Evolutionary conservation across 805 yeast genomes (phyloP), one percentile per base, ranked within the genome.

Genomic region (Saccharomycopsis sp.): DNA sequence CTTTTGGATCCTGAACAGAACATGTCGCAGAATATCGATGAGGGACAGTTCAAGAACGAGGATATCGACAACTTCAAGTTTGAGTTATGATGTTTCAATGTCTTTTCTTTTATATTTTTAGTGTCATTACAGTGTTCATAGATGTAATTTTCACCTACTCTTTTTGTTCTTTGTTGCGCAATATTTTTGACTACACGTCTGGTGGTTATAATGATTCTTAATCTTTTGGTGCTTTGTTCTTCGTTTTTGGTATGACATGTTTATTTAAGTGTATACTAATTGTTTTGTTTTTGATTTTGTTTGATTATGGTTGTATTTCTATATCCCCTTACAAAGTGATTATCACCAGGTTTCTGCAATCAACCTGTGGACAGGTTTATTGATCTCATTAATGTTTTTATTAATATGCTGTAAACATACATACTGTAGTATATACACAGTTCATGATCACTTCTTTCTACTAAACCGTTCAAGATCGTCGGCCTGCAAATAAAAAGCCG

Each of bases 401-500:
- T n/a, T n/a, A n/a, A n/a, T n/a, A n/a, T 7, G 35, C 15, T 20
- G 35, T 42, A 2, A 12, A 15, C 3, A 25, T 49, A 17, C 19
- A 2, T 47, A 25, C 12, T 20, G 17, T 19, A 12, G 23, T 53
- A 53, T 23, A 24, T 17, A 25, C 12, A 53, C 20, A 14, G 7
- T 22, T 12, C n/a, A 23, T 20, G 29, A 22, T 3, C 34, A 25
- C 29, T 52, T 56, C 14, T 41, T 59, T 51, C 64, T 54, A 42
- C 64, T 57, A 51, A 38, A 57, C 44, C 64, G 34, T 53, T 62
- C 64, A 53, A 52, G 47, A 9, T 52, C 49, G 29, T 62, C 64
- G 22, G 57, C 44, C 50, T 59, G 62, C 35, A 62, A 54, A 51
- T 56, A 62, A 54, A 51, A 62, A 14, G 64, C 64, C 9, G 64